These are phyloP conservation scores for Ceratocystis alfenasii DNA, from an alignment of 2,329 filamentous ascomycete genomes.

Conservation along the genomic window DNA sequence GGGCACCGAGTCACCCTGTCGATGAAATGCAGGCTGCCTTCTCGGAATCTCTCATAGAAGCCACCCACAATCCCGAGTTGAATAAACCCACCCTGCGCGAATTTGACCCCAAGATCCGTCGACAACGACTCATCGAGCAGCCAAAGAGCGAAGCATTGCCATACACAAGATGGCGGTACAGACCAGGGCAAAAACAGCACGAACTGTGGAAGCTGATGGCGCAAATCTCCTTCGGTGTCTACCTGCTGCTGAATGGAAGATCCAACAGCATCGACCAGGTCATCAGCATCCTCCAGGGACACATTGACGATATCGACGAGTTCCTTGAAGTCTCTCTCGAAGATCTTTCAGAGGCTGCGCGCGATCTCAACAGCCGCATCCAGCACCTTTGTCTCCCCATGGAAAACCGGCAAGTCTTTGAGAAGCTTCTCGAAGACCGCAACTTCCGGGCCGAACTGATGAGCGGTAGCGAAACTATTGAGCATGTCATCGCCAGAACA, in stretches of 20 bases:
- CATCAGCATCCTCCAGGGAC: slow-evolving; percentile 74
- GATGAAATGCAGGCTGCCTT: slow-evolving; percentile 68
- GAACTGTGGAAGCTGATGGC: slow-evolving; percentile 81
- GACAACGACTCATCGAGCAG: slow-evolving; percentile 55
- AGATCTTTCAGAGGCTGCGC: slow-evolving; percentile 65
- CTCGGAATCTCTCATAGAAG: slow-evolving; percentile 65
- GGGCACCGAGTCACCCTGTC: slow-evolving; percentile 52
- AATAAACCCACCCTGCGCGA: slow-evolving; percentile 42
- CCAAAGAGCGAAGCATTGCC: slow-evolving; percentile 58
- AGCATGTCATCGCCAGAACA: slow-evolving; percentile 75
- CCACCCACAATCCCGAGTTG: slow-evolving; percentile 24
- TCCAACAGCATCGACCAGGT: slow-evolving; percentile 85
- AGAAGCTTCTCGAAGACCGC: slow-evolving; percentile 75
- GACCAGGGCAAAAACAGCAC: slow-evolving; percentile 65
- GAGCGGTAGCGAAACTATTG: slow-evolving; percentile 79
- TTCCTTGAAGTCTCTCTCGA: slow-evolving; percentile 79
- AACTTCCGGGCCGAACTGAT: slow-evolving; percentile 72
- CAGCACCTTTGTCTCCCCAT: slow-evolving; percentile 72
- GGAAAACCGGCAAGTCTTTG: slow-evolving; percentile 69
- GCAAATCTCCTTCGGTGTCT: slow-evolving; percentile 87
- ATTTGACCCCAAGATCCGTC: slow-evolving; percentile 48
- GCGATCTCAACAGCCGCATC: slow-evolving; percentile 69
- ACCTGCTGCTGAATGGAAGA: slow-evolving; percentile 70
- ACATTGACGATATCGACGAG: slow-evolving; percentile 88
- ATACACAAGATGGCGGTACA: slow-evolving; percentile 63